Conservation (phyloP, 192 early-diverging fungal species). For the Entrophospora sp. region DNA sequence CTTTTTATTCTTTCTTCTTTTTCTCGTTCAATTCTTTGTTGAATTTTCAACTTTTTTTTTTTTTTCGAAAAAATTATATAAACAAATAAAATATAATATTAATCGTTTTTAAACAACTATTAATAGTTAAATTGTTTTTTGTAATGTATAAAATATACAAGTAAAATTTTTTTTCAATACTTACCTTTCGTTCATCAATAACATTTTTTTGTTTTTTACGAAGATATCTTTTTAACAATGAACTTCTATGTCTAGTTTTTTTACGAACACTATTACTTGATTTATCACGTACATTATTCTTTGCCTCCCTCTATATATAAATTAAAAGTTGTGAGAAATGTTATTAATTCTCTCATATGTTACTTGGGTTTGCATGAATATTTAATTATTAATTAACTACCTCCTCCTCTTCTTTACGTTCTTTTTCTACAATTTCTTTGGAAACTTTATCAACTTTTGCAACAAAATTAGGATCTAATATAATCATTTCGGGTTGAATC, state of each 20-base stretch:
- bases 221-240: slow-evolving; percentile 64
- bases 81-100: not conserved
- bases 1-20: not conserved
- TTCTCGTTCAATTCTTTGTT: not conserved
- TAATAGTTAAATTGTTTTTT: too few species aligned
- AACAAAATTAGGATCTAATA: slow-evolving; percentile 72
- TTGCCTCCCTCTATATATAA: slow-evolving; percentile 43
- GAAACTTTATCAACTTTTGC: slow-evolving; percentile 68
- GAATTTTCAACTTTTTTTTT: not conserved
- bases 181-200: slow-evolving; percentile 63
- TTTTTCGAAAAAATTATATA: not conserved
- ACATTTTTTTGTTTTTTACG: slow-evolving; percentile 77
- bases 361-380: slow-evolving; percentile 12
- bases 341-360: slow-evolving; percentile 7
- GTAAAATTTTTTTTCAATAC: too few species aligned
- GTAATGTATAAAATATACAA: not conserved
- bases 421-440: slow-evolving; percentile 48
- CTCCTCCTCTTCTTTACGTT: slow-evolving; percentile 50
- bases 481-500: slow-evolving; percentile 89
- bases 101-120: not conserved
- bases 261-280: too few species aligned
- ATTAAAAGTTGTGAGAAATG: slow-evolving; percentile 30
- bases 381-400: slow-evolving; percentile 17
- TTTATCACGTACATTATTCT: slow-evolving; percentile 58
- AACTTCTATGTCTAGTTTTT: too few species aligned